phyloP scores from a whole-genome alignment of 345 rosid species.

The Psidium guajava region DNA sequence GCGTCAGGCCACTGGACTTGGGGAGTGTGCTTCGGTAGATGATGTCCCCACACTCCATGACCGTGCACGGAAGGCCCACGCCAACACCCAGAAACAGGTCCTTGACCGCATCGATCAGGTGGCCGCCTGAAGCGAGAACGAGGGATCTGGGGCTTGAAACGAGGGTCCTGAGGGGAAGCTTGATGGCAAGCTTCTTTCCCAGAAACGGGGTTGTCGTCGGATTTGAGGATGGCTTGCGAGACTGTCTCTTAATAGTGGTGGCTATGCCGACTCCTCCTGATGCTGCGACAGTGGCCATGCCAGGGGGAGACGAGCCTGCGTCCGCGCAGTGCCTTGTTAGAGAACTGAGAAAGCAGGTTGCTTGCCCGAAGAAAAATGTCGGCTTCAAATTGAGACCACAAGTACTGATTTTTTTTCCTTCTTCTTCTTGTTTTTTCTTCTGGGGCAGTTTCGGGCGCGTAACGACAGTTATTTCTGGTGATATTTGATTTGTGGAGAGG shows the following conservation, averaged over 20 bases:
- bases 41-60: constrained; percentile 95
- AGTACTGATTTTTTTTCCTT: background rate
- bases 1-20: constrained; percentile 55
- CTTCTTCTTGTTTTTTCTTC: background rate
- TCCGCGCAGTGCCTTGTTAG: background rate
- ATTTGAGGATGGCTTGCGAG: background rate
- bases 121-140: constrained; percentile 33
- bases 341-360: background rate
- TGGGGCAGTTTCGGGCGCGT: background rate
- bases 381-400: constrained; percentile 16
- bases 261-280: constrained; percentile 19
- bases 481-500: constrained; percentile 14
- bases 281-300: constrained; percentile 57
- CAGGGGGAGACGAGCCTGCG: background rate
- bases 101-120: constrained; percentile 44
- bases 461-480: constrained; percentile 27
- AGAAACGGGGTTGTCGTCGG: constrained; percentile 44
- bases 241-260: background rate
- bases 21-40: constrained; percentile 94
- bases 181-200: constrained; percentile 42
- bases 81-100: constrained; percentile 89
- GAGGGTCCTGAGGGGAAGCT: constrained; percentile 14
- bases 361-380: background rate
- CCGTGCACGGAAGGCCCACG: constrained; percentile 93
- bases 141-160: constrained; percentile 13